Conservation (phyloP, 2,329 filamentous ascomycete genomes). For the Hypoxylon sp. region DNA sequence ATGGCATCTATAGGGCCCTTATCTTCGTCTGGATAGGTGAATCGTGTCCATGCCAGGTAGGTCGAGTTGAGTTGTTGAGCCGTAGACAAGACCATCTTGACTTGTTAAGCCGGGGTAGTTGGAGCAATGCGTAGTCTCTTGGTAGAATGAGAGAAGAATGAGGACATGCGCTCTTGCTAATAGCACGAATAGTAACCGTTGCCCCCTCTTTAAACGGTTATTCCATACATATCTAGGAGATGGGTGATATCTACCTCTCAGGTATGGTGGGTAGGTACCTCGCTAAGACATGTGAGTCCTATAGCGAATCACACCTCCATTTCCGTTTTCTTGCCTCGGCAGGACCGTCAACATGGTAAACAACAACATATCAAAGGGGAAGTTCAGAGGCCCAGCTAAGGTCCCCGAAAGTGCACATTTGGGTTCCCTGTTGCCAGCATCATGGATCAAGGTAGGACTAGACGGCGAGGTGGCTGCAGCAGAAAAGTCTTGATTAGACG, state of each 20-base stretch:
- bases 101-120: neutral
- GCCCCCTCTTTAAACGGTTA: neutral
- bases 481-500: neutral
- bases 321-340: neutral
- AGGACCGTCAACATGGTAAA: neutral
- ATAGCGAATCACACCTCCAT: slow-evolving; percentile 6
- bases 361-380: neutral
- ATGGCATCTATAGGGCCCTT: slow-evolving; percentile 22
- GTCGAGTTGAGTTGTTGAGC: slow-evolving; percentile 17
- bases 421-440: neutral
- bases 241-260: no score
- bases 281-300: no score
- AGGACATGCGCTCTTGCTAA: neutral
- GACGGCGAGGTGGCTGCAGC: slow-evolving; percentile 15
- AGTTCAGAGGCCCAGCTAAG: no score
- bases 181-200: neutral
- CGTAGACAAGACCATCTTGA: slow-evolving; percentile 22
- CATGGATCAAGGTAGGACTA: slow-evolving; percentile 1
- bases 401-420: slow-evolving; percentile 11
- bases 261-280: no score
- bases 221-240: neutral
- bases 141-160: neutral
- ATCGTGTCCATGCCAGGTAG: slow-evolving; percentile 24
- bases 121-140: neutral
- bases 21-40: slow-evolving; percentile 16